phyloP scores from a whole-genome alignment of 345 rosid species.

The Murraya paniculata region DNA sequence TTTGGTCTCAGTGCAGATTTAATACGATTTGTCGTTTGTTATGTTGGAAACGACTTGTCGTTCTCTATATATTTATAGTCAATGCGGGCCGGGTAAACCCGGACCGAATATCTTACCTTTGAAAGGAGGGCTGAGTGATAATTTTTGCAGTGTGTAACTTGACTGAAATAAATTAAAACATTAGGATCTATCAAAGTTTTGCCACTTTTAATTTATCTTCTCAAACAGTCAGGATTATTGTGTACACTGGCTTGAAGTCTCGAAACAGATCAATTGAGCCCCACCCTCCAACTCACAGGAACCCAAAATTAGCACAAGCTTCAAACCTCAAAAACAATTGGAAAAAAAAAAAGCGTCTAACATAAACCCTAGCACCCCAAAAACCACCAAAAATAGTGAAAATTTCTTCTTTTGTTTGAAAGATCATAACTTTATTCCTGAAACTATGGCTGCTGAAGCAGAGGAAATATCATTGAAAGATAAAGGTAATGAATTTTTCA shows the following conservation, averaged over 20 bases:
- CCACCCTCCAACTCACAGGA: background rate
- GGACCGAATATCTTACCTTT: too few relatives aligned
- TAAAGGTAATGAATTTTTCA: slow-evolving; percentile 90
- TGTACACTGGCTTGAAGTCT: too few relatives aligned
- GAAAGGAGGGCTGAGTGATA: too few relatives aligned
- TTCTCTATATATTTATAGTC: background rate
- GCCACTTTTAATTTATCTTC: background rate
- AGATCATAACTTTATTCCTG: background rate
- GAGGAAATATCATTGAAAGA: slow-evolving; percentile 67
- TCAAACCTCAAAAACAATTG: background rate
- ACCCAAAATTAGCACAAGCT: background rate
- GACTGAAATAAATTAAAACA: background rate
- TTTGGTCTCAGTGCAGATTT: background rate
- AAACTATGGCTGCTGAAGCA: slow-evolving; percentile 45
- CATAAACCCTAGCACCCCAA: slow-evolving; percentile 12
- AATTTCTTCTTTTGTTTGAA: background rate
- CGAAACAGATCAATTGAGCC: background rate
- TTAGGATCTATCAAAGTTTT: background rate
- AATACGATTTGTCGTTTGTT: background rate
- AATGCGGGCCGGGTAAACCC: too few relatives aligned
- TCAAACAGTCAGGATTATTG: too few relatives aligned
- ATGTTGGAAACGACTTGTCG: background rate
- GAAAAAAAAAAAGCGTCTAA: background rate
- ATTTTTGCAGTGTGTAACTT: too few relatives aligned
- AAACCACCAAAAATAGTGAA: background rate